phyloP scores from a whole-genome alignment of 176 grass and related monocot genomes.

The Calamus simplicifolius region DNA sequence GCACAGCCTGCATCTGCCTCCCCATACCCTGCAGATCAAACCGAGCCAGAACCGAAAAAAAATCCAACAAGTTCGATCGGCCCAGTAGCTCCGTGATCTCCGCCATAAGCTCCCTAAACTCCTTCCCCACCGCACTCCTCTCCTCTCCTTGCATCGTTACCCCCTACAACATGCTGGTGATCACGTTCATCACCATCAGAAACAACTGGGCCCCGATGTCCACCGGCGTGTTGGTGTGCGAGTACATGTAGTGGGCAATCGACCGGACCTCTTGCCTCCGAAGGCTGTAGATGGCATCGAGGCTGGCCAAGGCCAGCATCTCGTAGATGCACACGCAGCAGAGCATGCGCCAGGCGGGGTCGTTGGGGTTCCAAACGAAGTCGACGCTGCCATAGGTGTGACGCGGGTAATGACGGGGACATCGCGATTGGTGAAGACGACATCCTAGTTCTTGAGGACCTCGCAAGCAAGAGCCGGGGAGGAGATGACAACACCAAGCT shows the following conservation, averaged over 20 bases:
- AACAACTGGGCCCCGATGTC: conserved; percentile 57
- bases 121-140: conserved; percentile 26
- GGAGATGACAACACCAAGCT: conserved; percentile 49
- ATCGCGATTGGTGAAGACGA: conserved; percentile 53
- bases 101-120: conserved; percentile 56
- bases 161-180: conserved; percentile 57
- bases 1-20: conserved; percentile 25
- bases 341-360: conserved; percentile 63
- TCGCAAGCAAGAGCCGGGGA: conserved; percentile 38
- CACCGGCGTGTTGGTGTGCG: conserved; percentile 8
- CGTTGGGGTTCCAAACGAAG: conserved; percentile 63
- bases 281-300: conserved; percentile 42
- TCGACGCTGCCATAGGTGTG: conserved; percentile 50
- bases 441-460: conserved; percentile 48
- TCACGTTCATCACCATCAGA: conserved; percentile 57
- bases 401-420: conserved; percentile 29
- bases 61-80: conserved; percentile 61
- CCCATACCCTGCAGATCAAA: conserved; percentile 63
- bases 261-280: conserved; percentile 41
- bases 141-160: conserved; percentile 36
- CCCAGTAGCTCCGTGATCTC: conserved; percentile 56
- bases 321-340: conserved; percentile 51
- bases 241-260: conserved; percentile 26
- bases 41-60: conserved; percentile 44
- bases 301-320: conserved; percentile 45